Percentiles rank a stretch among this genome's conserved stretches.
phyloP scores from a whole-genome alignment of 2,329 filamentous ascomycete genomes.

The Apiospora marii region DNA sequence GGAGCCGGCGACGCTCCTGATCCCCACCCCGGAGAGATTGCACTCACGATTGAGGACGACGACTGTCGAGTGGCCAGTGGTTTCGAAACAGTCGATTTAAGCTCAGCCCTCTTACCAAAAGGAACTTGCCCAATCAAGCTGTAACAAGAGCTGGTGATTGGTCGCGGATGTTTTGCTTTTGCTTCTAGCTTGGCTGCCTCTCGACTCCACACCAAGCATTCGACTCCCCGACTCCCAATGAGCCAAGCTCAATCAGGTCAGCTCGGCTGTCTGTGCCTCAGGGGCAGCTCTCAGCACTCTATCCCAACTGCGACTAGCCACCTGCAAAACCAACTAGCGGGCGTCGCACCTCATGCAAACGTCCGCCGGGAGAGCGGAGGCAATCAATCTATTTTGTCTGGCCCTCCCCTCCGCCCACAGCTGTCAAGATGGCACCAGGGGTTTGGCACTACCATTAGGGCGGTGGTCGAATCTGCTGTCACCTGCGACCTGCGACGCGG shows the following conservation, averaged over 20 bases:
- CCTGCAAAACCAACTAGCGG: background rate
- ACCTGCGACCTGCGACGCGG: slow-evolving; percentile 3
- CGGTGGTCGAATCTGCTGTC: background rate
- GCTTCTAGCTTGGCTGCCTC: background rate
- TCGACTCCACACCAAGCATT: background rate
- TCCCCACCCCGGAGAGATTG: slow-evolving; percentile 15
- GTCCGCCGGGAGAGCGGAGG: background rate
- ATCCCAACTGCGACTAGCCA: slow-evolving; percentile 7
- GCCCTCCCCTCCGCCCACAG: background rate
- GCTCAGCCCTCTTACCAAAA: background rate
- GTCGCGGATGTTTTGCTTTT: background rate
- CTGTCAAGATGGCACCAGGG: slow-evolving; percentile 11
- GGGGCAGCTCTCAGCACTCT: background rate
- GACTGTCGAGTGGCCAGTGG: background rate
- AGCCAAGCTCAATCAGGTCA: no score
- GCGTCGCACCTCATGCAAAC: slow-evolving; percentile 3
- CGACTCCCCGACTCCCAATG: no score
- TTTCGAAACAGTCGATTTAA: slow-evolving; percentile 16
- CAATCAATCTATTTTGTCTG: background rate
- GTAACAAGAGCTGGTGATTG: background rate
- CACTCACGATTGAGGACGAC: background rate
- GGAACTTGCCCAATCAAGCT: background rate
- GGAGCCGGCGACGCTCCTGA: background rate
- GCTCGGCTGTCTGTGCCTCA: background rate
- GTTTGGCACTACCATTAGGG: background rate